Conservation (phyloP, 2,329 filamentous ascomycete genomes). For the Paracoccidioides lutzii region DNA sequence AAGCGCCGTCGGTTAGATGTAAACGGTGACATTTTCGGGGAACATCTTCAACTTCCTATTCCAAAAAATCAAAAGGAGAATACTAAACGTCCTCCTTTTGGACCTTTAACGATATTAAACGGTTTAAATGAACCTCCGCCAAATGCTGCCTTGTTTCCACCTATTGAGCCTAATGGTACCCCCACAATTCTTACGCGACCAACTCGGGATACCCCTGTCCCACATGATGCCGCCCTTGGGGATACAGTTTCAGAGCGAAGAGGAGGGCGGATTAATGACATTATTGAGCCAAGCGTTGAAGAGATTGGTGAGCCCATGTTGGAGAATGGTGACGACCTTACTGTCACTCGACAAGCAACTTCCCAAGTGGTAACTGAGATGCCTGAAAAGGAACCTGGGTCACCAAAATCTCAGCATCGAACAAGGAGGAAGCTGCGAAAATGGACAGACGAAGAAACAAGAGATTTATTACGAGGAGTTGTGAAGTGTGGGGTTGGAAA, state of each 20-base stretch:
- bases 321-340: not conserved
- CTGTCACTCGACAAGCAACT: not conserved
- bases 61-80: slow-evolving; percentile 35
- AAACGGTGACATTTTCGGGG: slow-evolving; percentile 29
- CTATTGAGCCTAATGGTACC: slow-evolving; percentile 41
- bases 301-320: not conserved
- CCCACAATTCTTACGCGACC: slow-evolving; percentile 26
- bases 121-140: slow-evolving; percentile 52
- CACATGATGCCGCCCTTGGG: not conserved
- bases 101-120: slow-evolving; percentile 40
- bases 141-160: slow-evolving; percentile 47
- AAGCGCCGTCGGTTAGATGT: slow-evolving; percentile 34
- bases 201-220: slow-evolving; percentile 15
- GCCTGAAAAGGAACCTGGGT: slow-evolving; percentile 7
- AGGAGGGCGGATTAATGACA: slow-evolving; percentile 25
- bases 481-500: slow-evolving; percentile 49
- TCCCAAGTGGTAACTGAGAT: not conserved
- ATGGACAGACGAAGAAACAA: slow-evolving; percentile 52
- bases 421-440: slow-evolving; percentile 38
- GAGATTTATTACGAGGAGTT: slow-evolving; percentile 45
- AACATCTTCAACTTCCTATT: slow-evolving; percentile 36
- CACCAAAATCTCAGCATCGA: slow-evolving; percentile 25
- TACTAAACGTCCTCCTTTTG: slow-evolving; percentile 29
- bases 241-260: slow-evolving; percentile 16
- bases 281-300: slow-evolving; percentile 19